Percentiles rank a stretch among this genome's conserved stretches.
phyloP scores from a whole-genome alignment of 2,329 filamentous ascomycete genomes.

The Sporothrix variecibatus region DNA sequence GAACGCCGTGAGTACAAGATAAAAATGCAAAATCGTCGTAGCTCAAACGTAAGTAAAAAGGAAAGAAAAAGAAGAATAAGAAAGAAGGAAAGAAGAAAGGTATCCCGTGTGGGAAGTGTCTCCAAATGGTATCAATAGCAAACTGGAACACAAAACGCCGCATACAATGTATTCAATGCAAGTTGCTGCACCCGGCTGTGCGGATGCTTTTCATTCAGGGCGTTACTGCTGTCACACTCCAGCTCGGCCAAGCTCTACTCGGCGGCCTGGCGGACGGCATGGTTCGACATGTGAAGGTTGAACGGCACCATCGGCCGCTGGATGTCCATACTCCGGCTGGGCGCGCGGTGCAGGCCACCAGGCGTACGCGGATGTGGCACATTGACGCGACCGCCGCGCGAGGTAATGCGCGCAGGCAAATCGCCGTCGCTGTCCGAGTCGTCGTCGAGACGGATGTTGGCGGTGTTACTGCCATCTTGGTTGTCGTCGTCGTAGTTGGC shows the following conservation, averaged over 20 bases:
- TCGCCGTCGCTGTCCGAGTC: conserved; percentile 43
- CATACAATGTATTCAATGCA: not conserved
- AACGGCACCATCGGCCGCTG: conserved; percentile 43
- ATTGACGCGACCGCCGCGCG: conserved; percentile 58
- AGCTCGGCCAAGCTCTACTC: not conserved
- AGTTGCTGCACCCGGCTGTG: not conserved
- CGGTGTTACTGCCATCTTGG: conserved; percentile 18
- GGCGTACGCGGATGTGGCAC: conserved; percentile 59
- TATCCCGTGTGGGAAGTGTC: not conserved
- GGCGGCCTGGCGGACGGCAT: not conserved
- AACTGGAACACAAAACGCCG: not conserved
- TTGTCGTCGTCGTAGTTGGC: conserved; percentile 64
- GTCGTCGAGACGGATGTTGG: conserved; percentile 38
- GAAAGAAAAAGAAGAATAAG: not conserved
- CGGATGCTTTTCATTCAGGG: not conserved
- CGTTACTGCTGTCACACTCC: not conserved
- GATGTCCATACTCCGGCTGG: conserved; percentile 60
- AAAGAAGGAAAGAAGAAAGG: not conserved
- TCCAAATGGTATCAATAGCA: not conserved
- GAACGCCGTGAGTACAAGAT: not conserved
- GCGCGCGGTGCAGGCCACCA: conserved; percentile 50
- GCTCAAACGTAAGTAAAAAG: not conserved
- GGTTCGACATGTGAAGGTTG: conserved; percentile 39
- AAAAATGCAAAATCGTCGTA: no score
- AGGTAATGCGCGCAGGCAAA: conserved; percentile 47